Percentiles rank a stretch among this genome's conserved stretches.
Conservation (phyloP, 495 filamentous ascomycete species). For the Aspergillus hancockii region DNA sequence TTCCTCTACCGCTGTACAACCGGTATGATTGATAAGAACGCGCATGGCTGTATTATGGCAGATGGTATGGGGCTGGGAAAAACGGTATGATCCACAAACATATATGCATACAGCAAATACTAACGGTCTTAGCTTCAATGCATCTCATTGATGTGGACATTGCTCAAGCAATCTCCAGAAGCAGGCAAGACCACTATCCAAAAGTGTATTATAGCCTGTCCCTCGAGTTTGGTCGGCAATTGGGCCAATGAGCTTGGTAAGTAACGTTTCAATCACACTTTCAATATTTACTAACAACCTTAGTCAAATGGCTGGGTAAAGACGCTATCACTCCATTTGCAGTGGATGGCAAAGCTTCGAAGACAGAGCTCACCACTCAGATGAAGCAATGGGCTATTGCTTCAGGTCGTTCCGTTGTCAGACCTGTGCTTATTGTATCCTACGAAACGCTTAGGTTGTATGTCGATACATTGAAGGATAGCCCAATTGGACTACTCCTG, state of each 20-base stretch:
- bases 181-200: constrained; percentile 92
- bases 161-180: constrained; percentile 92
- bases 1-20: constrained; percentile 95
- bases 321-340: constrained; percentile 93
- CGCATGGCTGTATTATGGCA: constrained; percentile 98
- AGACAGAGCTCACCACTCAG: constrained; percentile 86
- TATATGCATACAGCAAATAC: constrained; percentile 16
- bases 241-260: constrained; percentile 88
- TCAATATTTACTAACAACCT: constrained; percentile 12
- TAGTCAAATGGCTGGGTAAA: constrained; percentile 91
- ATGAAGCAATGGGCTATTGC: constrained; percentile 94
- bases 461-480: constrained; percentile 80
- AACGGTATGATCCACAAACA: constrained; percentile 55
- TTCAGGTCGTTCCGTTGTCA: constrained; percentile 82
- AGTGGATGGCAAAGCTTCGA: constrained; percentile 93
- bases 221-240: constrained; percentile 93
- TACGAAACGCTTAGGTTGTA: constrained; percentile 96
- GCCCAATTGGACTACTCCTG: constrained; percentile 89
- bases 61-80: constrained; percentile 99
- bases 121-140: constrained; percentile 63
- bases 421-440: constrained; percentile 98
- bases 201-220: constrained; percentile 98
- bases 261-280: constrained; percentile 4
- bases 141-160: constrained; percentile 87
- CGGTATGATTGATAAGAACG: constrained; percentile 88